These are phyloP conservation scores for Fragaria ananassa DNA, from an alignment of 306 rosid species.

Conservation along the genomic window DNA sequence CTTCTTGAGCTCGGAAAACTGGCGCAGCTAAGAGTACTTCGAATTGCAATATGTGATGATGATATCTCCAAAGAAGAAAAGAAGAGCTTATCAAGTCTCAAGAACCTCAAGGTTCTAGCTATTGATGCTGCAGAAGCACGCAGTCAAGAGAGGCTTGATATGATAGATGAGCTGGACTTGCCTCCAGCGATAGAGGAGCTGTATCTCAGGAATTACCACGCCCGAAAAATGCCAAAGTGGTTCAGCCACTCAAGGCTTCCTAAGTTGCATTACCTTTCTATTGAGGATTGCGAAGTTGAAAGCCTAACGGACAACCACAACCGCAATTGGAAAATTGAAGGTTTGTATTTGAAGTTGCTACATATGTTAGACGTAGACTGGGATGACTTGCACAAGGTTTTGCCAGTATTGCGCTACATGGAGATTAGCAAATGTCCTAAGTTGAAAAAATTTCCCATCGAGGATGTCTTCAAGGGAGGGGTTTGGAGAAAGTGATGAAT, in stretches of 20 bases:
- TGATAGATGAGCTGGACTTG: neutral
- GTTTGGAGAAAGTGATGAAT: neutral
- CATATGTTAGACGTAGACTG: neutral
- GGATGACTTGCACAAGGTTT: neutral
- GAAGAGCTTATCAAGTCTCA: neutral
- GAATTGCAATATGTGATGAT: neutral
- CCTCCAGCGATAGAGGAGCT: neutral
- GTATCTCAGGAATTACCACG: neutral
- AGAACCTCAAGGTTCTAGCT: slow-evolving; percentile 1
- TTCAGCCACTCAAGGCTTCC: neutral
- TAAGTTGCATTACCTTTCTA: neutral
- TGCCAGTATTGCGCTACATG: neutral
- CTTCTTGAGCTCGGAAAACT: neutral
- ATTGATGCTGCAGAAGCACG: neutral
- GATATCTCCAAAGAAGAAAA: neutral
- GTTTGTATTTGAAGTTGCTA: neutral
- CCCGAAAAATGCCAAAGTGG: neutral
- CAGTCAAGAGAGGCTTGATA: neutral
- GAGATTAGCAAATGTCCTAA: neutral
- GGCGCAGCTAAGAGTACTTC: neutral
- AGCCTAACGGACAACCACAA: neutral
- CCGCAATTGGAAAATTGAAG: neutral
- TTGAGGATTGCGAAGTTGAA: neutral
- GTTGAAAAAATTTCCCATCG: neutral
- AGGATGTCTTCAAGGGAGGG: neutral